Base-by-base conservation (phyloP, 768 basidiomycete species). In the Boletus eberwhitei region DNA sequence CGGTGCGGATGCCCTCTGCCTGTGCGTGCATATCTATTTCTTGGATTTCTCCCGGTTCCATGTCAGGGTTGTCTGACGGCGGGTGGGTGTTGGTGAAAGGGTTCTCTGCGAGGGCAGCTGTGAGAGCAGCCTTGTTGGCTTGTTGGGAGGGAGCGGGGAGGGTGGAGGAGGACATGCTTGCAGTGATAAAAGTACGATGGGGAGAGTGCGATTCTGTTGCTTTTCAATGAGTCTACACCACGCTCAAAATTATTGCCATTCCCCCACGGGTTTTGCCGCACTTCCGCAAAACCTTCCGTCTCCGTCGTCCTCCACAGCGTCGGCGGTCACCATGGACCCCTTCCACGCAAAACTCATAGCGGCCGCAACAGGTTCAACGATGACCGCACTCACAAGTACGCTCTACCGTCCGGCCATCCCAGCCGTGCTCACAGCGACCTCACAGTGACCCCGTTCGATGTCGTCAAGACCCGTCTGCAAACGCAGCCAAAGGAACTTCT, bases 401-500 rank as follows among this genome's bases (percentile, higher is more conserved):
- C n/a, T 9, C 31, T 73, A 5, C 11, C 26, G 17, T 48, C n/a
- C 11, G 14, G 11, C 12, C 41, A 24, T 34, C 55, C 60, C 24
- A 4, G 22, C 38, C 48, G 7, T 55, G 6, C 60, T 53, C 55
- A 64, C 51, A 4, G n/a, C 16, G 9, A 2, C n/a, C 39, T 50
- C 32, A 32, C 53, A 98, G 96, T 99, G 97, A 98, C 96, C 3
- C 97, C 97, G 4, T 99, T 99, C 70, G 97, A 99, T 73, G 93
- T 99, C 51, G 81, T 98, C 61, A 98, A 98, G 72, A 98, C 96
- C 13, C 85, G 97, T 29, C 76, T 99, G 17, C 97, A 99, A 71
- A 98, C 97, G 0, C 93, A 90, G 68, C 87, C 86, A n/a, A 74
- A 70, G 57, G 76, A 70, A 53, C 78, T 71, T 43, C 75, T 83